A percentile compares a stretch with the other conserved stretches of the same genome.
Evolutionary conservation across 805 yeast species (phyloP).

Genomic region (Candida methanosorbosa): DNA sequence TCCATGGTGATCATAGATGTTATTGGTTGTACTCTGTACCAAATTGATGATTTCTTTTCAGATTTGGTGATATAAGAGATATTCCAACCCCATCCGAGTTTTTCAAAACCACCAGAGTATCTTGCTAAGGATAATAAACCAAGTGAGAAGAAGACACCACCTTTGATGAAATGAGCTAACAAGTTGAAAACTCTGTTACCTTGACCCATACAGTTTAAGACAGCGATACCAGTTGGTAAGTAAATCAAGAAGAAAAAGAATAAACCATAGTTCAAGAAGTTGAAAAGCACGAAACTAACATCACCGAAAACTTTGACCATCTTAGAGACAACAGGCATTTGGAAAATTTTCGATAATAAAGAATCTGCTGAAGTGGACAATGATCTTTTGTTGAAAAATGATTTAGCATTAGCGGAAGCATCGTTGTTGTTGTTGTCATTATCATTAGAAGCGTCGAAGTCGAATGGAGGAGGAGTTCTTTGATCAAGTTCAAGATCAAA

Average conservation of each 20-base stretch:
- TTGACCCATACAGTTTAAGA: constrained; percentile 62
- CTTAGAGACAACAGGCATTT: constrained; percentile 11
- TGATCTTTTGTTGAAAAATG: no score
- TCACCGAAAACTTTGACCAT: constrained; percentile 16
- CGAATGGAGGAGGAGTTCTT: not conserved
- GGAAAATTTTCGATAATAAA: constrained; percentile 26
- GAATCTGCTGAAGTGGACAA: constrained; percentile 22
- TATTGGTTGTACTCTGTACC: constrained; percentile 33
- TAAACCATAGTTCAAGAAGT: constrained; percentile 54
- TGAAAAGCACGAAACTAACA: constrained; percentile 32
- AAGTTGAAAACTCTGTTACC: constrained; percentile 65
- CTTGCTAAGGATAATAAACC: constrained; percentile 81
- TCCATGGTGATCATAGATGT: constrained; percentile 64
- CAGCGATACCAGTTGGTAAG: constrained; percentile 48
- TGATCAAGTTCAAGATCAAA: constrained; percentile 15
- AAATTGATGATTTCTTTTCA: constrained; percentile 15
- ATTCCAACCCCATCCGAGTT: constrained; percentile 92
- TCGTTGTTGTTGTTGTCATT: no score
- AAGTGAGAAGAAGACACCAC: constrained; percentile 73
- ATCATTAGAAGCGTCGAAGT: not conserved
- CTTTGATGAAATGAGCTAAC: constrained; percentile 93
- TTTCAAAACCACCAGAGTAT: constrained; percentile 72
- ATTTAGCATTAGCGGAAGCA: not conserved
- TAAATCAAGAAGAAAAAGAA: constrained; percentile 52
- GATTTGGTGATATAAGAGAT: constrained; percentile 19